Base-by-base conservation (phyloP, 2,329 filamentous ascomycete genomes). In the Phoma sp. region DNA sequence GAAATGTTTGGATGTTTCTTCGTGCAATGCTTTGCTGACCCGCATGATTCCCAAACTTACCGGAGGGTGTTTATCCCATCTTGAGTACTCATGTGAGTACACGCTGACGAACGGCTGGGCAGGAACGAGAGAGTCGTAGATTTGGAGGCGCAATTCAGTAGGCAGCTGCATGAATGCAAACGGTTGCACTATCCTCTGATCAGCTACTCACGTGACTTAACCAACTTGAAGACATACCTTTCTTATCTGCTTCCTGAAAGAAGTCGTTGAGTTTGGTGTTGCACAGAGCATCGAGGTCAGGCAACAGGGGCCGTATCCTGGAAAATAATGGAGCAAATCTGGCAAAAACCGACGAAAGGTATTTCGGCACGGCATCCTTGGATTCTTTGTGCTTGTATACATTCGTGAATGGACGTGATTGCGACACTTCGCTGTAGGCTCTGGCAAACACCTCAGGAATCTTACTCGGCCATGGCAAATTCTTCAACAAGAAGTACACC, bases 141-240 rank as follows among this genome's bases (percentile, higher is more conserved):
- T 32, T 2, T 62, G 53, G 2, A 67, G 57, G 2, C 66, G 60
- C 9, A 71, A 59, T 42, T 71, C 66, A 20, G 63, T 53, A 1
- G 66, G 66, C 7, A 71, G 53, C 1, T 36, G 42, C 9, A 66
- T 55, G 48, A 71, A 62, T 2, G 64, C 53, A 30, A 69, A 68
- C 2, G 62, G 53, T 15, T 58, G 49, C 11, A 61, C 66, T 67
- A 36, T 7, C n/a, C 2, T 1, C 10, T 6, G 21, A 28, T 66
- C 18, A 64, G 58, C 4, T 23, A 17, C 25, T 12, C 20, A 20
- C 9, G 17, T 26, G 10, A 6, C 25, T 7, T n/a, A 21, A 18
- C 14, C 3, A 10, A 23, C 4, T 15, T 9, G 5, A 20, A 36
- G 23, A 48, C 64, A 26, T 57, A 59, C 66, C 62, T 53, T 46